These are phyloP conservation scores for Colletotrichum endophyticum DNA, from an alignment of 2,329 filamentous ascomycete genomes.

Conservation along the genomic window DNA sequence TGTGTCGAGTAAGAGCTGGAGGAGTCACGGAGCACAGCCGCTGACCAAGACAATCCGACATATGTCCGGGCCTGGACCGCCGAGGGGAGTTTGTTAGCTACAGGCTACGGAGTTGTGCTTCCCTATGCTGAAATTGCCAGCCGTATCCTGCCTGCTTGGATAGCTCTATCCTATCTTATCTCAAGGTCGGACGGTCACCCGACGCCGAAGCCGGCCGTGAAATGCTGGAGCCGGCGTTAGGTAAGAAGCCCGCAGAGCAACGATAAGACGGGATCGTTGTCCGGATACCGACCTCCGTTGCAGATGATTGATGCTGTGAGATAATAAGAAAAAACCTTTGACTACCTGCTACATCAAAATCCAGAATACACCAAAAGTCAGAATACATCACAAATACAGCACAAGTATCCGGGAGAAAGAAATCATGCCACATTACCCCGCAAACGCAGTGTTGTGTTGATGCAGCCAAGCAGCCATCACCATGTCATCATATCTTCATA, in stretches of 20 bases:
- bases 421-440: background rate
- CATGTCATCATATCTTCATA: constrained; percentile 1
- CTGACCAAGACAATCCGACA: constrained; percentile 6
- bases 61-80: constrained; percentile 6
- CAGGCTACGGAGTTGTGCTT: background rate
- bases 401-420: background rate
- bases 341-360: background rate
- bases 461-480: background rate
- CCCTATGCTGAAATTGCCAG: background rate
- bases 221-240: background rate
- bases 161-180: constrained; percentile 18
- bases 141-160: background rate
- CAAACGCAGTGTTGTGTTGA: background rate
- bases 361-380: background rate
- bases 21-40: background rate
- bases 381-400: background rate
- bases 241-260: background rate
- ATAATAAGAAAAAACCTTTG: background rate
- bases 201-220: background rate
- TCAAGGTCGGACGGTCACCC: background rate
- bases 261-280: background rate
- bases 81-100: background rate
- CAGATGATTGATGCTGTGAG: background rate
- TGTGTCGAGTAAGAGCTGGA: background rate
- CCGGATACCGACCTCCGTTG: background rate